phyloP scores from a whole-genome alignment of 345 rosid genomes.

The Hypericum perforatum region DNA sequence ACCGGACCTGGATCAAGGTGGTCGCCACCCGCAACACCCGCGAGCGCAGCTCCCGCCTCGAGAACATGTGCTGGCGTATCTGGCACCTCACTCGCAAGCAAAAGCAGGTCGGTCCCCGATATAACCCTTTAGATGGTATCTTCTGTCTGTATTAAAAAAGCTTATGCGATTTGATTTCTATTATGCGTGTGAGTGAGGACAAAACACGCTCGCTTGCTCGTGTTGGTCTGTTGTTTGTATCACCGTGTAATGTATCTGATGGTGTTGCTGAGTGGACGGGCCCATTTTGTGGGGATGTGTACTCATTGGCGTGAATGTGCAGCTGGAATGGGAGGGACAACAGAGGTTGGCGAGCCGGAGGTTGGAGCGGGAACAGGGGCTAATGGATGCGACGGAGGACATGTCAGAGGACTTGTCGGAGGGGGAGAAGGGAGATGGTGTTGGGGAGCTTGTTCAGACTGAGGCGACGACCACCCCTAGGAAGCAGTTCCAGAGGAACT shows the following conservation, averaged over 20 bases:
- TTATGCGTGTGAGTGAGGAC: not conserved
- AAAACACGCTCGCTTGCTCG: too few relatives aligned
- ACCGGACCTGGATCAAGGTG: conserved; percentile 92
- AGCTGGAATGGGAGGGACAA: conserved; percentile 71
- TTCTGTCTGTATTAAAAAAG: too few relatives aligned
- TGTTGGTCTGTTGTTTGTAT: too few relatives aligned
- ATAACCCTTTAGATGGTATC: not conserved
- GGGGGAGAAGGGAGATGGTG: conserved; percentile 78
- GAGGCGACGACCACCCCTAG: conserved; percentile 45
- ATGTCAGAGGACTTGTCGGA: conserved; percentile 91
- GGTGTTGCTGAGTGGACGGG: too few relatives aligned
- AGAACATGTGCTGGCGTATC: conserved; percentile 99
- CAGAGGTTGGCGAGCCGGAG: conserved; percentile 55
- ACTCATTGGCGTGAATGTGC: conserved; percentile 2
- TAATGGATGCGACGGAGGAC: conserved; percentile 72
- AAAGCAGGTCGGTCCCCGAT: conserved; percentile 52
- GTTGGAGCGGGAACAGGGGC: conserved; percentile 77
- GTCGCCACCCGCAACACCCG: conserved; percentile 89
- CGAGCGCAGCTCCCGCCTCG: conserved; percentile 87
- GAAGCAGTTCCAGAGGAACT: conserved; percentile 46
- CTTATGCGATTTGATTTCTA: not conserved
- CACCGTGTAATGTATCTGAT: too few relatives aligned
- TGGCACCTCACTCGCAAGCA: conserved; percentile 98
- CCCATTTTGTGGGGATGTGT: too few relatives aligned
- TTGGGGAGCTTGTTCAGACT: conserved; percentile 42